These are phyloP conservation scores for Tylopilus vinaceipallidus DNA, from an alignment of 768 basidiomycete genomes.

Conservation along the genomic window DNA sequence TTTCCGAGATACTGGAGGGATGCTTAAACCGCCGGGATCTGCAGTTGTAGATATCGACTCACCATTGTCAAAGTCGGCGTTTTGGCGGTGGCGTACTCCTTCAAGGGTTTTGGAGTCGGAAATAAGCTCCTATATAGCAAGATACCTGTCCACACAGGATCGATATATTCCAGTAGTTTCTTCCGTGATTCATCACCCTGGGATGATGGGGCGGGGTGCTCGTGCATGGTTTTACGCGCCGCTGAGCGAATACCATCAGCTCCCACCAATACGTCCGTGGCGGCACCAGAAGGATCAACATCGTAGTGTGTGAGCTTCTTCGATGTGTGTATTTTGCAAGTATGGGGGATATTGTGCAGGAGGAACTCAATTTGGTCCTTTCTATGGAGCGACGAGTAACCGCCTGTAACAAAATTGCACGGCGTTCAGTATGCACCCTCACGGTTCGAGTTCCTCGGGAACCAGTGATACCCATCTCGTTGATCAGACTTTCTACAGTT, in stretches of 20 bases:
- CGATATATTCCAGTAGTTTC: conserved; percentile 19
- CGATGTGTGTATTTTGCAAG: conserved; percentile 33
- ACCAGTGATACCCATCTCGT: conserved; percentile 30
- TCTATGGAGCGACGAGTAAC: conserved; percentile 33
- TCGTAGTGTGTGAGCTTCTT: conserved; percentile 36
- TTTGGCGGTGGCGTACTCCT: conserved; percentile 34
- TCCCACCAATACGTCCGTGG: conserved; percentile 42
- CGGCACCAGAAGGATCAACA: conserved; percentile 32
- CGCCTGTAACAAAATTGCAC: conserved; percentile 21
- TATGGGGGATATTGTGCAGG: conserved; percentile 24
- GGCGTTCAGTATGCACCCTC: not conserved
- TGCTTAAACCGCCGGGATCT: not conserved
- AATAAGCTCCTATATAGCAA: conserved; percentile 40
- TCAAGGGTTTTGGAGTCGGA: conserved; percentile 26
- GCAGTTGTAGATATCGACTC: not conserved
- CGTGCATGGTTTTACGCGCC: conserved; percentile 28
- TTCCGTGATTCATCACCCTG: conserved; percentile 4
- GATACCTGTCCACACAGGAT: conserved; percentile 41
- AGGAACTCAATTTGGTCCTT: conserved; percentile 37
- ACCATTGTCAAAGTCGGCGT: conserved; percentile 25
- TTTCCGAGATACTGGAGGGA: conserved; percentile 27
- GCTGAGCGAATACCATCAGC: conserved; percentile 43
- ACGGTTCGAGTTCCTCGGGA: conserved; percentile 28
- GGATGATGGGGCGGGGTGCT: conserved; percentile 8
- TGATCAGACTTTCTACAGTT: conserved; percentile 35